A percentile compares a stretch with the other conserved stretches of the same genome.
Conservation (phyloP, 805 yeast genomes). For the Candida koratica region DNA sequence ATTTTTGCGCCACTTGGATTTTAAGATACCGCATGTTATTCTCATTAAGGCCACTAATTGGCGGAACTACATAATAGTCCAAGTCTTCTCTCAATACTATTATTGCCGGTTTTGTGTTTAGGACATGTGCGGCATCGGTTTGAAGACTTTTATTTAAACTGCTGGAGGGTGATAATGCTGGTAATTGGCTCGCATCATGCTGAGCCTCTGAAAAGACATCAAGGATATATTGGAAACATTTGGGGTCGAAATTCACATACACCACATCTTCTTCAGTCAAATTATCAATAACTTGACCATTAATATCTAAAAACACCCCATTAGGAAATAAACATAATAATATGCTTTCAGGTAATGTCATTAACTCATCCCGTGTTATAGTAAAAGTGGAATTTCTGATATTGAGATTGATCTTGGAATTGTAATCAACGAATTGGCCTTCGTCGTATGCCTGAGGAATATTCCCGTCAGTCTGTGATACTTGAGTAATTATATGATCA, state of each 20-base stretch:
- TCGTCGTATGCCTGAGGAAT: slow-evolving; percentile 20
- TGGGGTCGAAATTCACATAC: slow-evolving; percentile 80
- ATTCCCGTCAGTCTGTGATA: slow-evolving; percentile 39
- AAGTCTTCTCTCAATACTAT: slow-evolving; percentile 91
- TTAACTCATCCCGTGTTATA: slow-evolving; percentile 81
- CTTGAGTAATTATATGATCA: slow-evolving; percentile 68
- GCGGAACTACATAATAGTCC: slow-evolving; percentile 89
- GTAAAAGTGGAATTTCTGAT: slow-evolving; percentile 71
- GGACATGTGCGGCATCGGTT: slow-evolving; percentile 46
- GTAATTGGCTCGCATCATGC: slow-evolving; percentile 41
- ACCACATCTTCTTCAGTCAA: slow-evolving; percentile 78
- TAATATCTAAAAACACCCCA: slow-evolving; percentile 76
- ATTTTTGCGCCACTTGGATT: slow-evolving; percentile 63
- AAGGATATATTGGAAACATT: slow-evolving; percentile 80
- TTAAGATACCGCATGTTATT: slow-evolving; percentile 68
- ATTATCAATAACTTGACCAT: slow-evolving; percentile 74
- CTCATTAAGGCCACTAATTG: slow-evolving; percentile 48
- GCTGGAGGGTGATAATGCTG: slow-evolving; percentile 32
- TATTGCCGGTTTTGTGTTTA: slow-evolving; percentile 80
- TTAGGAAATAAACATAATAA: slow-evolving; percentile 84
- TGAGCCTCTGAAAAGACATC: slow-evolving; percentile 68
- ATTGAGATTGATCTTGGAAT: slow-evolving; percentile 70
- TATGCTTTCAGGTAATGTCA: slow-evolving; percentile 88
- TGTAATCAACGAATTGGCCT: slow-evolving; percentile 44
- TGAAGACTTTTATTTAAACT: slow-evolving; percentile 15